Conservation (phyloP, 148 eudicot genomes). For the Rhododendron ferrugineum region DNA sequence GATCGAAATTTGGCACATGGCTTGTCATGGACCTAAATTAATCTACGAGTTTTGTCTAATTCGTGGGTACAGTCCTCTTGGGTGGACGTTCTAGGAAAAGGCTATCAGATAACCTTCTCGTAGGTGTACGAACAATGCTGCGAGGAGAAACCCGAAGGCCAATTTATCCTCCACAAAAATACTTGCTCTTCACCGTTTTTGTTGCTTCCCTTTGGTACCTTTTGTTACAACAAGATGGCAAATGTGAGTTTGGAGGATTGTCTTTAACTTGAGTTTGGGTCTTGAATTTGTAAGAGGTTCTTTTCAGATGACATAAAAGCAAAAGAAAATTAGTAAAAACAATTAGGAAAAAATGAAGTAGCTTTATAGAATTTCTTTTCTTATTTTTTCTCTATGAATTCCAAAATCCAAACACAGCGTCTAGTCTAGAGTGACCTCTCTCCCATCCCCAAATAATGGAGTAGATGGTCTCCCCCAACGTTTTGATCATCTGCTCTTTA, state of each 20-base stretch:
- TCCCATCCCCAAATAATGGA: no score
- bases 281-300: background rate
- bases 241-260: background rate
- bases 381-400: no score
- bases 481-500: no score
- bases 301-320: background rate
- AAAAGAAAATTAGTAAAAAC: background rate
- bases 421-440: no score
- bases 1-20: no score
- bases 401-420: no score
- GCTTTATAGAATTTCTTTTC: no score
- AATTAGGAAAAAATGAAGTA: no score
- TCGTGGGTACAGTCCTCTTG: no score
- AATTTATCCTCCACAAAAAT: background rate
- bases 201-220: background rate
- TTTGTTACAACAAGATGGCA: background rate
- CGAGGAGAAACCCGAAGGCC: background rate
- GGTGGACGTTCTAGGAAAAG: background rate
- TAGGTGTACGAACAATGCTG: background rate
- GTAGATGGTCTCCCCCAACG: no score
- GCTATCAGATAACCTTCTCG: background rate
- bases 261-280: background rate
- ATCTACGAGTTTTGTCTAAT: no score
- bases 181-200: background rate
- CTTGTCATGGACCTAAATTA: no score